Evolutionary conservation across 768 basidiomycete species (phyloP).

Genomic region (Hygrocybe punicea): DNA sequence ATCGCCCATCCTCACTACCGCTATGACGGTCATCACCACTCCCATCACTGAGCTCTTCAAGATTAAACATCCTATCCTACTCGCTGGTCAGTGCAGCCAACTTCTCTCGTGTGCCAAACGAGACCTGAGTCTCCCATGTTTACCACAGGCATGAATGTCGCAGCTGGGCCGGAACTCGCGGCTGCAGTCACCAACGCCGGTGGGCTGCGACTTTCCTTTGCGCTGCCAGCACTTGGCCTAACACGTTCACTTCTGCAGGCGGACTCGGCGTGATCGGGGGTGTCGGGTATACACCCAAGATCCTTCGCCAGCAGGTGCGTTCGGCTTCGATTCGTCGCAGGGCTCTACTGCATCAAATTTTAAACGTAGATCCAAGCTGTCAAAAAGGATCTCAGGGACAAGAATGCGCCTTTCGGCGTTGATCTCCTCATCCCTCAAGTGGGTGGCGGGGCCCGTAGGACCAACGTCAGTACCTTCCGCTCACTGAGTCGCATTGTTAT

Average conservation of each 20-base stretch:
- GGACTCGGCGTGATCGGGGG: constrained; percentile 93
- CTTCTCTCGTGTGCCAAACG: background rate
- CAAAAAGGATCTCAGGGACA: constrained; percentile 69
- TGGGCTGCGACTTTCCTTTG: background rate
- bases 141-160: constrained; percentile 42
- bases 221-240: background rate
- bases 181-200: constrained; percentile 88
- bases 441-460: constrained; percentile 84
- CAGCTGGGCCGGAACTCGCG: constrained; percentile 72
- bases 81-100: constrained; percentile 51
- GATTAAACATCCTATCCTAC: constrained; percentile 83
- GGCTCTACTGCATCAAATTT: too few relatives aligned
- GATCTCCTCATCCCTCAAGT: constrained; percentile 87
- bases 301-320: constrained; percentile 71
- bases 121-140: background rate
- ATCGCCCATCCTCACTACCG: constrained; percentile 4
- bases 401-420: constrained; percentile 83
- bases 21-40: constrained; percentile 67
- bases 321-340: background rate
- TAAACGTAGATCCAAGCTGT: constrained; percentile 72
- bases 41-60: constrained; percentile 87
- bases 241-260: constrained; percentile 38
- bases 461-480: constrained; percentile 55
- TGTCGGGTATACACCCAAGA: constrained; percentile 78
- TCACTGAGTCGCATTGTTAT: background rate